Conservation (phyloP, 257 asterid genomes). For the Nicotiana knightiana region DNA sequence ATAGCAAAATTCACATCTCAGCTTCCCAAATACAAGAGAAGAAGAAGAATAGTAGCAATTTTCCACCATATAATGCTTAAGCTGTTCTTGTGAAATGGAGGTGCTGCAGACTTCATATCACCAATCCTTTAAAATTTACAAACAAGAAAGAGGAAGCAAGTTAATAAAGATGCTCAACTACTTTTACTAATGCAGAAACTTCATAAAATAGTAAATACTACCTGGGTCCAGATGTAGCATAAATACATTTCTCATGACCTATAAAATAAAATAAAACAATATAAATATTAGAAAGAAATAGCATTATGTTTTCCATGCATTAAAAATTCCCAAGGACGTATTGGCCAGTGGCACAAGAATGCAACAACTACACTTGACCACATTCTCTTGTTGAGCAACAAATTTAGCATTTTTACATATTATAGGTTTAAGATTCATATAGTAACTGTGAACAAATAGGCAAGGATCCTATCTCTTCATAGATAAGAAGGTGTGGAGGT, state of each 20-base stretch:
- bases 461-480: too few species aligned
- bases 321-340: background rate
- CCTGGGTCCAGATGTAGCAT: conserved; percentile 25
- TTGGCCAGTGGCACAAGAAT: background rate
- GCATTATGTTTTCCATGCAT: background rate
- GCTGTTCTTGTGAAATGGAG: conserved; percentile 15
- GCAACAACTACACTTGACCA: background rate
- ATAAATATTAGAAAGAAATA: background rate
- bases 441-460: background rate
- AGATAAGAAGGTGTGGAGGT: too few species aligned
- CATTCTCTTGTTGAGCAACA: background rate
- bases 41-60: conserved; percentile 16
- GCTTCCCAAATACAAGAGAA: conserved; percentile 25
- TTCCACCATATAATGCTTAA: conserved; percentile 23
- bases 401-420: background rate
- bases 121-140: conserved; percentile 13
- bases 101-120: conserved; percentile 26
- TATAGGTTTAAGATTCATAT: background rate
- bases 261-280: conserved; percentile 7
- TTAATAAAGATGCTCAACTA: background rate
- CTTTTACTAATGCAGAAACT: background rate
- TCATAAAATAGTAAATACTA: background rate
- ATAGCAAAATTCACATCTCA: background rate
- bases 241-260: conserved; percentile 55
- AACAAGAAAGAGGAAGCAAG: background rate